Conservation (phyloP, 2,329 filamentous ascomycete species). For the Fusarium stilboides region DNA sequence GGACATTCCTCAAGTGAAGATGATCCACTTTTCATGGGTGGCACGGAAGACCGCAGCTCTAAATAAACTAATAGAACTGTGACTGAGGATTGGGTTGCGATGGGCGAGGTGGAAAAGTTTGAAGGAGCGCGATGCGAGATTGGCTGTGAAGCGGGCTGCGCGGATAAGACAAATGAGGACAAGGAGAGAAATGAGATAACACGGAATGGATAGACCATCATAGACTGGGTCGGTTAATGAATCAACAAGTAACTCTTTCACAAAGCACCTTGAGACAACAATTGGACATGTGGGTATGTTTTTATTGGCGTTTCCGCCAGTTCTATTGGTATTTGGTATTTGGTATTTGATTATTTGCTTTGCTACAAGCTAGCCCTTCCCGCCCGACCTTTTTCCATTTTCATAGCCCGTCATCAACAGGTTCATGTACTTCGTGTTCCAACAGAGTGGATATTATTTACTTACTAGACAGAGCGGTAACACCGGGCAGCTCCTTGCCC, state of each 20-base stretch:
- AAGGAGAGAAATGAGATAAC: slow-evolving; percentile 42
- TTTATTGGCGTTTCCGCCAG: slow-evolving; percentile 20
- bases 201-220: slow-evolving; percentile 37
- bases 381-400: slow-evolving; percentile 51
- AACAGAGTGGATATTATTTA: slow-evolving; percentile 57
- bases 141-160: background rate
- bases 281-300: background rate
- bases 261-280: background rate
- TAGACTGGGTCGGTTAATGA: slow-evolving; percentile 44
- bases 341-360: slow-evolving; percentile 47
- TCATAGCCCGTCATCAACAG: slow-evolving; percentile 53
- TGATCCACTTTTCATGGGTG: too few species aligned
- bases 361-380: slow-evolving; percentile 57
- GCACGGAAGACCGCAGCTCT: too few species aligned
- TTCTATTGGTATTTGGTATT: slow-evolving; percentile 47
- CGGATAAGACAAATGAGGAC: background rate
- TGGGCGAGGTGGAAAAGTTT: background rate
- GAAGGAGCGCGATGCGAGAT: background rate
- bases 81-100: background rate
- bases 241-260: slow-evolving; percentile 29
- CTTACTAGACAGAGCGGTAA: slow-evolving; percentile 88
- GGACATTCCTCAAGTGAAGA: too few species aligned
- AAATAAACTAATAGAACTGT: background rate
- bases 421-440: slow-evolving; percentile 44
- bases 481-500: slow-evolving; percentile 97